phyloP scores from a whole-genome alignment of 2,329 filamentous ascomycete species.

The Tolypocladium album region DNA sequence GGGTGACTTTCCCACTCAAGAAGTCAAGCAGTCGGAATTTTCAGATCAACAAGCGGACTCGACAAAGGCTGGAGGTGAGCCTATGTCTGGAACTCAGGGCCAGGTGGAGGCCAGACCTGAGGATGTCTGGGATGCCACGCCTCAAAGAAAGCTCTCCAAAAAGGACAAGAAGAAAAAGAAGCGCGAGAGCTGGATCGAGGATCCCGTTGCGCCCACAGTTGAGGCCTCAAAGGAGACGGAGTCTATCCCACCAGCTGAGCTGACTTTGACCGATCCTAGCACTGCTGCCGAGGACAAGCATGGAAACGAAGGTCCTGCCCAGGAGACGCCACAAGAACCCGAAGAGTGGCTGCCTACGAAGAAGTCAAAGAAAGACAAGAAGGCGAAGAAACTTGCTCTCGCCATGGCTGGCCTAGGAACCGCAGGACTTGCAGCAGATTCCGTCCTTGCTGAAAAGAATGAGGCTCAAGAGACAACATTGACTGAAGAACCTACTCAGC shows the following conservation, averaged over 20 bases:
- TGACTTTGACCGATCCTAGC: neutral
- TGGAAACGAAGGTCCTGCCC: neutral
- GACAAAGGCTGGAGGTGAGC: neutral
- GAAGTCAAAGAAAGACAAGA: slow-evolving; percentile 23
- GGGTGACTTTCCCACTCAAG: neutral
- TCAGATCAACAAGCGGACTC: neutral
- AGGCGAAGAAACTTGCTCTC: slow-evolving; percentile 19
- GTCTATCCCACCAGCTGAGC: neutral
- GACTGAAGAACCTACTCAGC: neutral
- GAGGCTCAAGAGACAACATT: neutral
- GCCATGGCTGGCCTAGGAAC: slow-evolving; percentile 5
- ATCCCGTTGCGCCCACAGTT: neutral
- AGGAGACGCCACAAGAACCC: slow-evolving; percentile 2
- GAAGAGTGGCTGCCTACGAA: slow-evolving; percentile 8
- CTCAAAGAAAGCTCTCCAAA: slow-evolving; percentile 11
- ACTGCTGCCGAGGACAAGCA: neutral
- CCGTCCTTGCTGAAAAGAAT: neutral
- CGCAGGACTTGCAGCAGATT: neutral
- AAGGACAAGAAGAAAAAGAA: slow-evolving; percentile 16
- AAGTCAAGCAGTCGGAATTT: neutral
- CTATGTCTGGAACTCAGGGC: neutral
- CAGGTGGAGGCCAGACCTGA: neutral
- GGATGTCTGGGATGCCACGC: neutral
- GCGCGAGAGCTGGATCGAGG: neutral
- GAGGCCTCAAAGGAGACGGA: neutral